phyloP scores from a whole-genome alignment of 345 rosid species.

The Laguncularia racemosa region DNA sequence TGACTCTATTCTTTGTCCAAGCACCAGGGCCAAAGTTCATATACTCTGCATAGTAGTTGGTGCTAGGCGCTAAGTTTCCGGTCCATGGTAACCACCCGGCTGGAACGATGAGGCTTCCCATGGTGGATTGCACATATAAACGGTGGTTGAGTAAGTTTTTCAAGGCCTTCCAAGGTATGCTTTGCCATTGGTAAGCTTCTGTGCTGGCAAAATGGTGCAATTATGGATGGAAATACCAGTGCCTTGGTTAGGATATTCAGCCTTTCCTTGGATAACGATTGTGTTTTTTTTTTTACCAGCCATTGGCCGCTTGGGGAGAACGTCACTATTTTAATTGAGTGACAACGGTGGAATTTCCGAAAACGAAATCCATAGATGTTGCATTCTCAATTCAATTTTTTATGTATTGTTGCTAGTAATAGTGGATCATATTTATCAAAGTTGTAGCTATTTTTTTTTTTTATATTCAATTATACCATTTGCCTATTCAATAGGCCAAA shows the following conservation, averaged over 20 bases:
- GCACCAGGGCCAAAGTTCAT: constrained; percentile 48
- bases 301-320: constrained; percentile 54
- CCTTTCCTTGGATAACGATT: constrained; percentile 57
- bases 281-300: constrained; percentile 53
- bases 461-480: no score
- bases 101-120: constrained; percentile 44
- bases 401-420: no score
- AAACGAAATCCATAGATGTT: constrained; percentile 65
- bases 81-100: constrained; percentile 68
- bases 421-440: no score
- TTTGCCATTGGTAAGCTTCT: constrained; percentile 27
- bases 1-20: constrained; percentile 40
- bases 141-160: constrained; percentile 58
- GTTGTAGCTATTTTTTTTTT: no score
- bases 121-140: constrained; percentile 33
- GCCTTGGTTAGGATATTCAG: constrained; percentile 70
- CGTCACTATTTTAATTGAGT: constrained; percentile 53
- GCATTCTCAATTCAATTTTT: constrained; percentile 63
- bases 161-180: constrained; percentile 76
- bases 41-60: constrained; percentile 51
- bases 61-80: constrained; percentile 51
- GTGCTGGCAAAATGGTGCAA: constrained; percentile 40
- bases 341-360: constrained; percentile 72
- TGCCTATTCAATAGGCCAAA: no score
- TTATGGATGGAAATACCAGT: constrained; percentile 71